Percentiles rank a stretch among this genome's conserved stretches.
These are phyloP conservation scores for Kazachstania psychrophila DNA, from an alignment of 805 yeast genomes.

Conservation along the genomic window DNA sequence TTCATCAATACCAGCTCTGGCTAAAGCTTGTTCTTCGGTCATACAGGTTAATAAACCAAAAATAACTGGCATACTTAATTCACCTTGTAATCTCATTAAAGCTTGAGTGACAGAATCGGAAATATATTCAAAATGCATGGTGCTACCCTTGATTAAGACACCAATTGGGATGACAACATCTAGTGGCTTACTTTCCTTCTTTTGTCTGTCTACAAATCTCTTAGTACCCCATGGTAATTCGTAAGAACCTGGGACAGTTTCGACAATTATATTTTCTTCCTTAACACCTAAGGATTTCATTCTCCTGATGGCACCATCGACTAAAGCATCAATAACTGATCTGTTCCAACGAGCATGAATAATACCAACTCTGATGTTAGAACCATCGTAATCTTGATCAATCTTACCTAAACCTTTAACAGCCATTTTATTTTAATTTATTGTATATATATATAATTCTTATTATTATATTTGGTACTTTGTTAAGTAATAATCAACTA, in stretches of 20 bases:
- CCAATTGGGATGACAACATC: conserved; percentile 94
- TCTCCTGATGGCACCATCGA: conserved; percentile 61
- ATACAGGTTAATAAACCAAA: conserved; percentile 90
- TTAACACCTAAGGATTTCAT: conserved; percentile 58
- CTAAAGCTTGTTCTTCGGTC: conserved; percentile 88
- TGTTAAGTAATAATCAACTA: no score
- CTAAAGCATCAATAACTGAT: conserved; percentile 65
- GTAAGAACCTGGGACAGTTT: conserved; percentile 89
- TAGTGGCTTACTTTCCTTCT: conserved; percentile 37
- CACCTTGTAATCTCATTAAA: conserved; percentile 71
- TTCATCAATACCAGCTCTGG: conserved; percentile 83
- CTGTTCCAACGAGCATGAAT: conserved; percentile 95
- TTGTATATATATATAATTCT: no score
- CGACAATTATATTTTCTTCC: conserved; percentile 67
- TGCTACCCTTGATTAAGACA: conserved; percentile 87
- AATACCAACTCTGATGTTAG: conserved; percentile 65
- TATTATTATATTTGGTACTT: no score
- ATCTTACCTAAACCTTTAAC: conserved; percentile 70
- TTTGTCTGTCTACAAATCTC: conserved; percentile 39
- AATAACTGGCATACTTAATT: conserved; percentile 67
- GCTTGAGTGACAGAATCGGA: conserved; percentile 83
- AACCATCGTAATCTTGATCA: conserved; percentile 63
- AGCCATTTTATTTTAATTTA: conserved; percentile 41
- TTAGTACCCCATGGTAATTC: conserved; percentile 83
- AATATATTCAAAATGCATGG: conserved; percentile 97